Conservation (phyloP, 2,329 filamentous ascomycete genomes). For the Mycocentrospora acerina region DNA sequence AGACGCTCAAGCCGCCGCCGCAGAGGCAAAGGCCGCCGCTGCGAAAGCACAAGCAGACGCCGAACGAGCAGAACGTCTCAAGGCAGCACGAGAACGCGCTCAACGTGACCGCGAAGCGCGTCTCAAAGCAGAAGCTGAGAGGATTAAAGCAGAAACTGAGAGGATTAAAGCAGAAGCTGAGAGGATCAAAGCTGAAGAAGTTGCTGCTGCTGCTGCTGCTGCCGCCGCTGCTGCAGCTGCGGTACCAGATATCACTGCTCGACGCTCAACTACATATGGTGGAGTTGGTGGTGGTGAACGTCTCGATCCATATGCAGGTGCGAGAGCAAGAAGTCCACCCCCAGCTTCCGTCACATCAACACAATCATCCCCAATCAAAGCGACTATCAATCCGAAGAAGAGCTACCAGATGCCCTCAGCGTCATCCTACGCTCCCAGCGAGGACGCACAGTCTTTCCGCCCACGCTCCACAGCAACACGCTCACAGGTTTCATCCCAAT, state of each 20-base stretch:
- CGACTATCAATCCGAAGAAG: slow-evolving; percentile 42
- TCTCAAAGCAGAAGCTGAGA: slow-evolving; percentile 16
- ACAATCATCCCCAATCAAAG: slow-evolving; percentile 42
- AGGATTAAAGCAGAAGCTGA: slow-evolving; percentile 41
- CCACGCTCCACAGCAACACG: slow-evolving; percentile 24
- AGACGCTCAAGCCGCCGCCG: slow-evolving; percentile 35
- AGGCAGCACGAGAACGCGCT: slow-evolving; percentile 43
- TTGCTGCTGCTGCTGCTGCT: slow-evolving; percentile 26
- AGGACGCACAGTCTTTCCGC: slow-evolving; percentile 65
- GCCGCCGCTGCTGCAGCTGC: slow-evolving; percentile 25
- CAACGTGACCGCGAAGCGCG: slow-evolving; percentile 41
- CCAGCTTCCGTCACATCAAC: slow-evolving; percentile 39
- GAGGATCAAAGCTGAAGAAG: slow-evolving; percentile 36
- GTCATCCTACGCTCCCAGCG: slow-evolving; percentile 60
- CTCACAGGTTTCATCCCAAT: slow-evolving; percentile 51
- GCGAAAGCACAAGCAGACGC: slow-evolving; percentile 37
- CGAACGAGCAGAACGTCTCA: slow-evolving; percentile 38
- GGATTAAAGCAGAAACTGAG: slow-evolving; percentile 30
- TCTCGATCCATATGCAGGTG: slow-evolving; percentile 66
- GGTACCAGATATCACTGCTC: slow-evolving; percentile 19
- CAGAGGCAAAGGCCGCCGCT: slow-evolving; percentile 31
- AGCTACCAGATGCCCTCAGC: slow-evolving; percentile 54
- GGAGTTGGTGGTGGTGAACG: slow-evolving; percentile 63
- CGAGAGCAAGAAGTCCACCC: slow-evolving; percentile 59
- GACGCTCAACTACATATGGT: slow-evolving; percentile 42